Percentiles rank a stretch among this genome's conserved stretches.
Conservation (phyloP, 345 rosid species). For the Diplotaxis tenuifolia region DNA sequence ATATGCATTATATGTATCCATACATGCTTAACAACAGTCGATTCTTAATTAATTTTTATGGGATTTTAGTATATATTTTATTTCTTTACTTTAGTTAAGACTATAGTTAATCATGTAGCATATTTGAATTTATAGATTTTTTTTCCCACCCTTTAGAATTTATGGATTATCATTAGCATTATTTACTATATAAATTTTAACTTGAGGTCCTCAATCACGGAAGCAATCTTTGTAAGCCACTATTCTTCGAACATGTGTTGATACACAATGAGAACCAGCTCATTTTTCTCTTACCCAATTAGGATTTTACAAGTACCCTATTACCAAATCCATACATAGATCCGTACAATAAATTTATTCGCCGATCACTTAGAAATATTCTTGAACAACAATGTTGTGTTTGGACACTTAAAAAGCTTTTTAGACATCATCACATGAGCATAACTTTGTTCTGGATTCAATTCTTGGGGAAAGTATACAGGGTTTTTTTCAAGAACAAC, state of each 20-base stretch:
- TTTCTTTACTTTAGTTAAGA: constrained; percentile 18
- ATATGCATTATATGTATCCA: constrained; percentile 5
- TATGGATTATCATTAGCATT: constrained; percentile 13
- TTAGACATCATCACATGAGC: constrained; percentile 22
- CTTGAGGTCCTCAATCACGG: constrained; percentile 26
- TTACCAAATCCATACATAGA: constrained; percentile 33
- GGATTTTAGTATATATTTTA: constrained; percentile 10
- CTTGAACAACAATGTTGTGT: constrained; percentile 32
- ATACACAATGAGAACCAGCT: constrained; percentile 27
- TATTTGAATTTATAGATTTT: no score
- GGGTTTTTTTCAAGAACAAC: no score
- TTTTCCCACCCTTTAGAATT: no score
- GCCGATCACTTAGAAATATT: constrained; percentile 32
- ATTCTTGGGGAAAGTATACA: constrained; percentile 4
- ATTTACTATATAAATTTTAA: background rate
- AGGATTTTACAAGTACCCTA: constrained; percentile 31
- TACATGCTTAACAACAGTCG: constrained; percentile 16
- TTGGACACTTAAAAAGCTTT: constrained; percentile 20
- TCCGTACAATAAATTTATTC: constrained; percentile 35
- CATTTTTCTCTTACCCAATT: constrained; percentile 34
- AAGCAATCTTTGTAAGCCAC: constrained; percentile 31
- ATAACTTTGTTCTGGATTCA: constrained; percentile 24
- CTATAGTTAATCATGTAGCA: constrained; percentile 5
- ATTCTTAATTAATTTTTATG: constrained; percentile 14
- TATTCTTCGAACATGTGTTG: constrained; percentile 30